These are phyloP conservation scores for Haplosporangium sp. DNA, from an alignment of 371 early-diverging fungal genomes.

Conservation along the genomic window DNA sequence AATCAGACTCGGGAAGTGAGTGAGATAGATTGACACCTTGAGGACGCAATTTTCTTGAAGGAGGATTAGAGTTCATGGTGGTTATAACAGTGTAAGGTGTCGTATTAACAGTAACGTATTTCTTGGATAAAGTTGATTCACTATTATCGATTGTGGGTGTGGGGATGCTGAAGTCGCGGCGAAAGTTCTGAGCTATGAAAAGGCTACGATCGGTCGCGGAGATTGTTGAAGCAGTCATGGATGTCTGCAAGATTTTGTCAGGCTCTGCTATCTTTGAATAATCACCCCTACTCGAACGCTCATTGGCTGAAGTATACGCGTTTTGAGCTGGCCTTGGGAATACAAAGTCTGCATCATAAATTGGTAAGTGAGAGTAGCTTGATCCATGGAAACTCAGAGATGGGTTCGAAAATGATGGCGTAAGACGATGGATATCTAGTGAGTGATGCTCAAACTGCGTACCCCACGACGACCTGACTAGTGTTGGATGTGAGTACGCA, in stretches of 20 bases:
- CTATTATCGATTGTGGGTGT: neutral
- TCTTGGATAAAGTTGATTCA: slow-evolving; percentile 4
- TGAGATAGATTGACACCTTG: slow-evolving; percentile 11
- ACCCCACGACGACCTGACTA: neutral
- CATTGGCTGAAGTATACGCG: slow-evolving; percentile 2
- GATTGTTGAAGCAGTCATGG: neutral
- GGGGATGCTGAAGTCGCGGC: slow-evolving; percentile 13
- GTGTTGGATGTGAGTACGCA: neutral
- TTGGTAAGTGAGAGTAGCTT: slow-evolving; percentile 17
- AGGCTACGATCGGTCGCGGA: slow-evolving; percentile 4
- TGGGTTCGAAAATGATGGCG: slow-evolving; percentile 16
- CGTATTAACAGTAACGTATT: slow-evolving; percentile 13
- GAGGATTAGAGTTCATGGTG: slow-evolving; percentile 11
- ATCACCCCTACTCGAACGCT: neutral
- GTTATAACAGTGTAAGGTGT: slow-evolving; percentile 12
- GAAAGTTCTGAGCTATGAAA: neutral
- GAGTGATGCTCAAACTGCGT: neutral
- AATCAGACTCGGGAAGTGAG: slow-evolving; percentile 4
- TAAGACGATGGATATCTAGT: slow-evolving; percentile 1
- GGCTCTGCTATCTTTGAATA: neutral
- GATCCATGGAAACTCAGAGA: slow-evolving; percentile 25
- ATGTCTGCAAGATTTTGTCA: neutral
- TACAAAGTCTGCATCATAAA: slow-evolving; percentile 17
- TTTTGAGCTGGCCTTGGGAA: neutral
- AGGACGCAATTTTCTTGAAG: slow-evolving; percentile 9